Evolutionary conservation across 306 rosid genomes (phyloP), one percentile per base, ranked within the genome.

Genomic region (Casuarina glauca): DNA sequence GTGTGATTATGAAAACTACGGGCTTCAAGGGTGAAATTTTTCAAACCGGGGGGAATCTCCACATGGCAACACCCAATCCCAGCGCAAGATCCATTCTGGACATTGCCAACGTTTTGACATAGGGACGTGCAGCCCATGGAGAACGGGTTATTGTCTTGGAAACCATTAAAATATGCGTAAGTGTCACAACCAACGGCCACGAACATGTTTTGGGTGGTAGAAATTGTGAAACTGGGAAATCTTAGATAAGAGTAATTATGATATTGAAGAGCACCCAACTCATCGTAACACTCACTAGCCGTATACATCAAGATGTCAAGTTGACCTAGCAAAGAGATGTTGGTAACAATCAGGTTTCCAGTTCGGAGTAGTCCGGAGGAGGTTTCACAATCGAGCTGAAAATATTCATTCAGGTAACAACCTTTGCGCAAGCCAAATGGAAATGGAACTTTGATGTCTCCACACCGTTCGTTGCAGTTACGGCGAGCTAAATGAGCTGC

Each of bases 11-110:
- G 0, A 61, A 12, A 74, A 54, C 79, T 80, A 8, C 0, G 0
- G 7, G 39, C 48, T 1, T 2, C 2, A 0, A 80, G 0, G 1
- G 53, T 15, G 2, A 35, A 2, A 38, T 46, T 38, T 8, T 12
- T 15, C 17, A 57, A 17, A 19, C 83, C 76, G 0, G 17, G 3
- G 2, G 84, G 84, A 16, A 75, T 12, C 11, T 6, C 61, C 4
- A 63, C 43, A n/a, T 80, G 80, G 76, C 84, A 80, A 9, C 84
- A 80, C 7, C 80, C 84, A 6, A 60, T 3, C 0, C 80, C 76
- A n/a, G 35, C 39, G 63, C 86, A 72, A 36, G 45, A 50, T 20
- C 49, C 64, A 52, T 5, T 38, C 9, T 11, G 6, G 35, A 26
- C 63, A 6, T 16, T 17, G 9, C 1, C 15, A 9, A 72, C 3